These are phyloP conservation scores for Bruguiera parviflora DNA, from an alignment of 345 rosid genomes.

Conservation along the genomic window DNA sequence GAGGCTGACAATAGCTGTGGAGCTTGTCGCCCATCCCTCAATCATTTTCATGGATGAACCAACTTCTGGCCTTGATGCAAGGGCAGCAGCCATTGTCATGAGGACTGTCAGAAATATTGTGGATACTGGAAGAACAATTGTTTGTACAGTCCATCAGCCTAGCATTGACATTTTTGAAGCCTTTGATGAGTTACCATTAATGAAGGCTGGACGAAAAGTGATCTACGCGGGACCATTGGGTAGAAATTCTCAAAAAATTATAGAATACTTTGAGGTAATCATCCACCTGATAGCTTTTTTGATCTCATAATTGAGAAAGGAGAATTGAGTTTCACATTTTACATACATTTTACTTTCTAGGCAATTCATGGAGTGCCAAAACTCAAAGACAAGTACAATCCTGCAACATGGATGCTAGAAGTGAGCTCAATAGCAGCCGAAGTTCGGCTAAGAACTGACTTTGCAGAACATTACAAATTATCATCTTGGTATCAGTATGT, in stretches of 20 bases:
- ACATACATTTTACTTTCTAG: slow-evolving; percentile 18
- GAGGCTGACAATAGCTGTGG: slow-evolving; percentile 80
- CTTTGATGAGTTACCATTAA: slow-evolving; percentile 67
- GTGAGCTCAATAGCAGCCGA: slow-evolving; percentile 77
- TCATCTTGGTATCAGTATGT: slow-evolving; percentile 60
- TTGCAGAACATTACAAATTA: slow-evolving; percentile 58
- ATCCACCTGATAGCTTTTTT: neutral
- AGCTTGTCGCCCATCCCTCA: slow-evolving; percentile 78
- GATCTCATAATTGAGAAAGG: neutral
- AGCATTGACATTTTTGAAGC: slow-evolving; percentile 89
- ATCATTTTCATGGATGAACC: slow-evolving; percentile 95
- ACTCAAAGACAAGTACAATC: slow-evolving; percentile 69
- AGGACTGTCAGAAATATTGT: slow-evolving; percentile 88
- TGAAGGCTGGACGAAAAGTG: slow-evolving; percentile 91
- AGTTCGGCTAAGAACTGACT: slow-evolving; percentile 58
- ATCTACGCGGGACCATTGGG: slow-evolving; percentile 75
- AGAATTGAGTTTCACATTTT: slow-evolving; percentile 7
- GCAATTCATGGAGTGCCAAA: slow-evolving; percentile 57
- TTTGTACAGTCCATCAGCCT: slow-evolving; percentile 86
- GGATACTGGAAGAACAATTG: slow-evolving; percentile 84
- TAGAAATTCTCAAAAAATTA: slow-evolving; percentile 51
- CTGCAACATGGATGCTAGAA: slow-evolving; percentile 92
- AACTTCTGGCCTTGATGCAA: slow-evolving; percentile 87
- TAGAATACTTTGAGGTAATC: slow-evolving; percentile 73
- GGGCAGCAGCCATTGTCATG: slow-evolving; percentile 92